These are phyloP conservation scores for Rhynchospora tenuis DNA, from an alignment of 176 grass and related monocot genomes.

Conservation along the genomic window DNA sequence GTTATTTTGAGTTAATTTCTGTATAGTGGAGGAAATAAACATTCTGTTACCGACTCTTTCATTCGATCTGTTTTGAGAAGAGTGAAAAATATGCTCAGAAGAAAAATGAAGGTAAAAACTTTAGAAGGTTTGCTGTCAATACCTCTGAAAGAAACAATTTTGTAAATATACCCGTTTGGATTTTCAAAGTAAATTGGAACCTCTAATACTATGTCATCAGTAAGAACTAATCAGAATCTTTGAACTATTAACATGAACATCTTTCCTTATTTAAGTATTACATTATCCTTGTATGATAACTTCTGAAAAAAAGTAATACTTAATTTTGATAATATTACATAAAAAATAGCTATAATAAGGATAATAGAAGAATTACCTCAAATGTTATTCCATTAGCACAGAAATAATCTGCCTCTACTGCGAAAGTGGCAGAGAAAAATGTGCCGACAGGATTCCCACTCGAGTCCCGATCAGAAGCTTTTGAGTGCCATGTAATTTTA, in stretches of 20 bases:
- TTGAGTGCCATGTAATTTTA: constrained; percentile 61
- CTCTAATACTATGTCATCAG: background rate
- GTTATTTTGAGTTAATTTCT: background rate
- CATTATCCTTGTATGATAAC: background rate
- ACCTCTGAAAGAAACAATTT: background rate
- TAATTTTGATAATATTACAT: background rate
- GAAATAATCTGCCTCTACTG: constrained; percentile 86
- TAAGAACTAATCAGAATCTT: background rate
- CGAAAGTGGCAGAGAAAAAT: constrained; percentile 75
- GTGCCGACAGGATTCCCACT: constrained; percentile 58
- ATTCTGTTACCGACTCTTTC: background rate
- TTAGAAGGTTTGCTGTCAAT: background rate
- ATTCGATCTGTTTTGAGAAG: background rate
- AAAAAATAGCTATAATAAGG: background rate
- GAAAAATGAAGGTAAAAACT: background rate
- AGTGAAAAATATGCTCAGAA: background rate
- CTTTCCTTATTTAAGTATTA: background rate
- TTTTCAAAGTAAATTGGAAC: background rate
- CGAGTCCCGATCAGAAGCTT: constrained; percentile 50
- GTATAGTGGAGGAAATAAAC: background rate
- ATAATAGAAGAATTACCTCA: constrained; percentile 40
- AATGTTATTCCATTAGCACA: constrained; percentile 83
- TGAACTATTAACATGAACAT: background rate
- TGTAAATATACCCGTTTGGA: background rate
- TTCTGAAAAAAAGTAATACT: background rate